Evolutionary conservation across 2,329 filamentous ascomycete species (phyloP).

Genomic region (Mycosphaerella sp.): DNA sequence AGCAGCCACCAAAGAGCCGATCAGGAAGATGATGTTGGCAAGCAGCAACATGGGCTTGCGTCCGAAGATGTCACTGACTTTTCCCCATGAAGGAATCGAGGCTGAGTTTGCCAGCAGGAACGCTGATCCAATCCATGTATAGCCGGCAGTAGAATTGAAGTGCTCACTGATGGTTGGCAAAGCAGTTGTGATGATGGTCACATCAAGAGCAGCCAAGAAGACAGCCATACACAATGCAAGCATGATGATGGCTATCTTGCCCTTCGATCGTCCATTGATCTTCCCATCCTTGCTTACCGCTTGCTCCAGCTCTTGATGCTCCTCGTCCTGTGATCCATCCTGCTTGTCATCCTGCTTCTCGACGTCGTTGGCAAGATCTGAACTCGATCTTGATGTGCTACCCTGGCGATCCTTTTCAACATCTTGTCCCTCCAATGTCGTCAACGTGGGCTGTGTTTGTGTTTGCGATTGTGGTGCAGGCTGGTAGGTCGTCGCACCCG

Average conservation of each 20-base stretch:
- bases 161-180: constrained; percentile 30
- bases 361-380: constrained; percentile 8
- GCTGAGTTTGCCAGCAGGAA: constrained; percentile 44
- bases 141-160: constrained; percentile 47
- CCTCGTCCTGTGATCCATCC: background rate
- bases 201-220: constrained; percentile 54
- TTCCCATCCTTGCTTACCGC: constrained; percentile 17
- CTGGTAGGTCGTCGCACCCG: background rate
- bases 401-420: background rate
- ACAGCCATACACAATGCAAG: constrained; percentile 45
- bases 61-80: constrained; percentile 49
- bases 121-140: constrained; percentile 49
- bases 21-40: constrained; percentile 52
- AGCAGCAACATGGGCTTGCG: constrained; percentile 53
- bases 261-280: constrained; percentile 28
- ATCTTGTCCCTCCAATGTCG: background rate
- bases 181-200: constrained; percentile 30
- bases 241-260: constrained; percentile 45
- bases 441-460: background rate
- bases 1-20: constrained; percentile 56
- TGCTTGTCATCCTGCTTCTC: constrained; percentile 10
- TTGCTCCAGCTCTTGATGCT: constrained; percentile 18
- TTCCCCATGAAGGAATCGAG: constrained; percentile 31
- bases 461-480: background rate
- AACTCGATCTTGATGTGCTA: constrained; percentile 2